Evolutionary conservation across 805 yeast genomes (phyloP), one percentile per base, ranked within the genome.

Genomic region (Cyberlindnera americana): DNA sequence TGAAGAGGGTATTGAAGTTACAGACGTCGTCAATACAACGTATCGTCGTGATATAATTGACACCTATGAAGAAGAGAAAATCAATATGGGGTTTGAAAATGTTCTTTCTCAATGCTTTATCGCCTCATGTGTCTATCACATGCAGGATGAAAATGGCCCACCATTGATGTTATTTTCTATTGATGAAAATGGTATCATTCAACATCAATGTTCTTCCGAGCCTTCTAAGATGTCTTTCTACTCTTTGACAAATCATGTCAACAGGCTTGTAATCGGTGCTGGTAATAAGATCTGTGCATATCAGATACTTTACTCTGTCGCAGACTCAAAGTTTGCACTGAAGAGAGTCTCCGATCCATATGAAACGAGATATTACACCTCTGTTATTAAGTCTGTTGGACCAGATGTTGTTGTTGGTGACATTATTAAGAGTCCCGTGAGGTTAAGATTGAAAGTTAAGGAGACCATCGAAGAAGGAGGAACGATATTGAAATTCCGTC

Each of bases 71-170:
- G 59, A 56, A 25, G 50, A 46, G 23, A 45, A 41, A 22, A 50
- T 58, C 6, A 36, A 52, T 12, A 48, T 53, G 36, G 69, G 66
- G 0, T 61, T 64, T 45, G 56, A 59, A 31, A 49, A 60, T 22
- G 52, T 62, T 4, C 49, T 65, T n/a, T 51, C 57, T 7, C 64
- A 60, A 38, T 65, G 70, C 40, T 62, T 65, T 46, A 43, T 62
- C 4, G 60, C 64, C 1, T 57, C 69, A 6, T 58, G 67, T 35
- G 46, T 56, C 23, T 57, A 56, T 36, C 64, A 64, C 35, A 50
- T 59, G 7, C 65, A 64, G 35, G 63, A 60, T 15, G 57, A 57
- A 2, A 35, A 34, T 5, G 37, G 49, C 6, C 48, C 61, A 7
- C 61, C 67, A 21, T 33, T 66, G 11, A 42, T 61, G 46, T 41